These are phyloP conservation scores for Candida ipomoeae DNA, from an alignment of 805 yeast genomes.

Conservation along the genomic window DNA sequence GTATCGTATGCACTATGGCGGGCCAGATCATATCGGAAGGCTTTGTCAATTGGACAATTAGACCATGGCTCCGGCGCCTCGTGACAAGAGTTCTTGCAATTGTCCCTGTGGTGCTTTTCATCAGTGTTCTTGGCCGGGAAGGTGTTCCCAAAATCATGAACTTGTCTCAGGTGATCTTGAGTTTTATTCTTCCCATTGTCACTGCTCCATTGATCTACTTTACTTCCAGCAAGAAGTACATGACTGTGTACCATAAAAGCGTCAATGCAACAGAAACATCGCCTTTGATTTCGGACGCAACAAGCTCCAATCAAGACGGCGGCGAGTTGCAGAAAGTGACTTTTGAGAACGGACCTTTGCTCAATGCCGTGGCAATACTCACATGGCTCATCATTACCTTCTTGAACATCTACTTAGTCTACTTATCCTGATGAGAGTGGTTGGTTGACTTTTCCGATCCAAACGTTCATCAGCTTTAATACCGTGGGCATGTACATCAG, in stretches of 20 bases:
- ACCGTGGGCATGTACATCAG: no score
- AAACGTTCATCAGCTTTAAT: no score
- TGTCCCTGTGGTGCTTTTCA: conserved; percentile 38
- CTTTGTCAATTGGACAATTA: conserved; percentile 41
- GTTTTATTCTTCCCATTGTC: conserved; percentile 41
- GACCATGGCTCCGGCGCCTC: conserved; percentile 42
- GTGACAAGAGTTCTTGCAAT: conserved; percentile 40
- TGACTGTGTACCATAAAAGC: conserved; percentile 29
- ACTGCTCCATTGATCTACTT: conserved; percentile 45
- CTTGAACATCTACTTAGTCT: conserved; percentile 38
- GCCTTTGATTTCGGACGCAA: conserved; percentile 7
- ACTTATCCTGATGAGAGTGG: conserved; percentile 25
- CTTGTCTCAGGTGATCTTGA: conserved; percentile 41
- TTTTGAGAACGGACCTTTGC: conserved; percentile 37
- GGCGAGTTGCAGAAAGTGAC: conserved; percentile 21
- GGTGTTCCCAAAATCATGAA: conserved; percentile 44
- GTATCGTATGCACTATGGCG: conserved; percentile 47
- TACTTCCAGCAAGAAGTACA: conserved; percentile 35
- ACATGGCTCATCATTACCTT: conserved; percentile 40
- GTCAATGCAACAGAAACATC: conserved; percentile 5
- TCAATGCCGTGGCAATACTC: conserved; percentile 29
- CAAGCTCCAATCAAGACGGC: conserved; percentile 4
- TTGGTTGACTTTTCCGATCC: no score
- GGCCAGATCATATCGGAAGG: conserved; percentile 46
- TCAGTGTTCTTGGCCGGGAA: conserved; percentile 36